phyloP scores from a whole-genome alignment of 371 early-diverging fungal species.

The Blastocladiella emersonii region DNA sequence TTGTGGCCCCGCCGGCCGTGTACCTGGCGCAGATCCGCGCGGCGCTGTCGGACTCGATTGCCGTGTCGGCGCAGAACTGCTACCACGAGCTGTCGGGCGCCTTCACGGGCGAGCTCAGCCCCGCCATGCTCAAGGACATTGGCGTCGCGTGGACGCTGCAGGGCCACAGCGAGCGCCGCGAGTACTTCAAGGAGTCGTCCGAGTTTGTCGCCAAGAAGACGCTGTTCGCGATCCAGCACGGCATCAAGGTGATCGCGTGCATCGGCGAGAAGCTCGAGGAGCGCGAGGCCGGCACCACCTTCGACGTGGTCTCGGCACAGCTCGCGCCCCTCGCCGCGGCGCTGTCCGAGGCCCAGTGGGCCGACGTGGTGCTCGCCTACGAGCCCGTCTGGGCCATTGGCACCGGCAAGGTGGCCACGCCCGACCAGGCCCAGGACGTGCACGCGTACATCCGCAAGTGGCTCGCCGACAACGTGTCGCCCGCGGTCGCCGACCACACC shows the following conservation, averaged over 20 bases:
- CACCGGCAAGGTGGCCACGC: conserved; percentile 95
- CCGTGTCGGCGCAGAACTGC: conserved; percentile 94
- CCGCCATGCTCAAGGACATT: conserved; percentile 91
- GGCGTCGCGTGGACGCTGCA: conserved; percentile 90
- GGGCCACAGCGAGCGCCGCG: conserved; percentile 99
- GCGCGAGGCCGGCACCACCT: conserved; percentile 75
- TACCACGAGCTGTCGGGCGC: conserved; percentile 80
- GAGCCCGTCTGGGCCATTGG: conserved; percentile 99
- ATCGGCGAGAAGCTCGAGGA: conserved; percentile 93
- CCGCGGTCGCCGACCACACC: conserved; percentile 65
- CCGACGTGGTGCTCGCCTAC: conserved; percentile 94
- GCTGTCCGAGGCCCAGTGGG: conserved; percentile 61
- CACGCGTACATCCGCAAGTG: conserved; percentile 80
- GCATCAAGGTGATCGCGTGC: conserved; percentile 92
- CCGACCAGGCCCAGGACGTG: conserved; percentile 93
- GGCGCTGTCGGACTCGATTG: conserved; percentile 61
- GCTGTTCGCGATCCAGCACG: conserved; percentile 69
- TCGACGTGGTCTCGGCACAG: conserved; percentile 79
- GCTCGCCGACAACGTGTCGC: conserved; percentile 66
- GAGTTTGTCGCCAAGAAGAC: conserved; percentile 81
- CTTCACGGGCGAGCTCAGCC: conserved; percentile 96
- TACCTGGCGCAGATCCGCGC: conserved; percentile 73
- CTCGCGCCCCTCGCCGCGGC: conserved; percentile 54
- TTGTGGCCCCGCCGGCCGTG: conserved; percentile 91
- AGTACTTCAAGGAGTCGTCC: conserved; percentile 79